These are phyloP conservation scores for Magnusiomyces suaveolens DNA, from an alignment of 1,139 yeast species.

Conservation along the genomic window DNA sequence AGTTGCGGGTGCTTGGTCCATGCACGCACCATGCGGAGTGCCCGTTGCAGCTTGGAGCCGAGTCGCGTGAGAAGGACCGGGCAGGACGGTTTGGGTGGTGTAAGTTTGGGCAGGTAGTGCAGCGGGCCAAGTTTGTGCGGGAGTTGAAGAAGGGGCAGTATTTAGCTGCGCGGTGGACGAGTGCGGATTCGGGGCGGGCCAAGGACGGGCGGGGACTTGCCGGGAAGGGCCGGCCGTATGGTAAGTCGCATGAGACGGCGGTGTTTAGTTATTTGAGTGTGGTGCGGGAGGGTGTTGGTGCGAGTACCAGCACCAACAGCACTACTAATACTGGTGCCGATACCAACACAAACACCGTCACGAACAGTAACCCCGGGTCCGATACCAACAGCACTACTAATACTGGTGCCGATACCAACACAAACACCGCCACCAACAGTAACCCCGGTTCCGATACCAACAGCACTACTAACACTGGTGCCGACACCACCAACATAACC, in stretches of 20 bases:
- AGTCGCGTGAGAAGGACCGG: conserved; percentile 51
- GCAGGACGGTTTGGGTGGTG: conserved; percentile 58
- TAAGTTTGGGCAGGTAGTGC: conserved; percentile 60
- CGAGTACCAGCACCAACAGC: neutral
- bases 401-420: conserved; percentile 27
- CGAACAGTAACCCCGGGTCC: too few species aligned
- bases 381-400: conserved; percentile 15
- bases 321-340: conserved; percentile 20
- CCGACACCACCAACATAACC: conserved; percentile 33
- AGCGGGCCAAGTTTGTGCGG: conserved; percentile 65
- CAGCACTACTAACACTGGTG: conserved; percentile 7
- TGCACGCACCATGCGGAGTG: conserved; percentile 84
- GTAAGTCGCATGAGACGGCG: conserved; percentile 63
- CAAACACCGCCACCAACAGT: conserved; percentile 27
- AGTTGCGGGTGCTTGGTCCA: conserved; percentile 58
- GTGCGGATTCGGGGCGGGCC: conserved; percentile 33
- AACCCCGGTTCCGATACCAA: too few species aligned
- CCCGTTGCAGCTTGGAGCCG: conserved; percentile 74
- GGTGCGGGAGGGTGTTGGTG: conserved; percentile 39
- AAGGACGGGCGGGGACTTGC: conserved; percentile 36
- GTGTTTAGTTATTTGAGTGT: conserved; percentile 69
- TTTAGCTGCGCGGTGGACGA: conserved; percentile 65
- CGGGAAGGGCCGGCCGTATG: conserved; percentile 70
- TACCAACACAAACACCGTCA: conserved; percentile 28
- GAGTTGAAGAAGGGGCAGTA: conserved; percentile 77